Percentiles rank a stretch among this genome's conserved stretches.
phyloP scores from a whole-genome alignment of 495 filamentous ascomycete genomes.

The Aspergillus bertholletiae region DNA sequence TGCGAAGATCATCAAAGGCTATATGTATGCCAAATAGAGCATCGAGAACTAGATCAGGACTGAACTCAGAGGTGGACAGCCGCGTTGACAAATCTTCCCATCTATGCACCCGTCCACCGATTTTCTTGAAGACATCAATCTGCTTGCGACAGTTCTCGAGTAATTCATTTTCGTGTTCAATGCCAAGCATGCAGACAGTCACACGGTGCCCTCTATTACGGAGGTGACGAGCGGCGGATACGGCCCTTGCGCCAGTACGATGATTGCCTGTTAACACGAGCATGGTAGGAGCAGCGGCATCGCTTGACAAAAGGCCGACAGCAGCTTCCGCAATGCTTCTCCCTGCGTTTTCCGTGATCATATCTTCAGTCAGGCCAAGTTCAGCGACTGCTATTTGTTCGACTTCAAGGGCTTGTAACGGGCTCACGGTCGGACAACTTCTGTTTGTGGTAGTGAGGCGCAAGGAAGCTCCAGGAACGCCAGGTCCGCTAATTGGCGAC shows the following conservation, averaged over 20 bases:
- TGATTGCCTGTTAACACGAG: constrained; percentile 87
- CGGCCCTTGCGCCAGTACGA: constrained; percentile 74
- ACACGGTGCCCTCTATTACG: constrained; percentile 75
- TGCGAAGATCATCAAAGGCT: constrained; percentile 77
- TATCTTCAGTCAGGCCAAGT: constrained; percentile 79
- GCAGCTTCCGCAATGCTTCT: constrained; percentile 83
- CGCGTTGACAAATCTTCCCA: constrained; percentile 48
- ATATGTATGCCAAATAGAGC: constrained; percentile 80
- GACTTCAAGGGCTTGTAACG: constrained; percentile 82
- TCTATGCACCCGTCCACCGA: constrained; percentile 66
- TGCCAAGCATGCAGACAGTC: constrained; percentile 76
- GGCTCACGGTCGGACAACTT: constrained; percentile 75
- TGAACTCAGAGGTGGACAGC: constrained; percentile 55
- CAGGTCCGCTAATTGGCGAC: constrained; percentile 36
- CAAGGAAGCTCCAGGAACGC: constrained; percentile 33
- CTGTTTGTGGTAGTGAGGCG: constrained; percentile 59
- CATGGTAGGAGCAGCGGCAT: constrained; percentile 57
- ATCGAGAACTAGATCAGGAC: constrained; percentile 81
- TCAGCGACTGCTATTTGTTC: constrained; percentile 84
- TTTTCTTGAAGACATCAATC: constrained; percentile 69
- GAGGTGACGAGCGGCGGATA: constrained; percentile 83
- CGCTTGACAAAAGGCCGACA: constrained; percentile 51
- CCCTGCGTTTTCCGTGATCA: constrained; percentile 88
- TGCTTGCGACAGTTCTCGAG: constrained; percentile 72
- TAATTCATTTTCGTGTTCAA: constrained; percentile 69